Evolutionary conservation across 352 stramenopile species (phyloP).

Genomic region (Discostella stelligera): DNA sequence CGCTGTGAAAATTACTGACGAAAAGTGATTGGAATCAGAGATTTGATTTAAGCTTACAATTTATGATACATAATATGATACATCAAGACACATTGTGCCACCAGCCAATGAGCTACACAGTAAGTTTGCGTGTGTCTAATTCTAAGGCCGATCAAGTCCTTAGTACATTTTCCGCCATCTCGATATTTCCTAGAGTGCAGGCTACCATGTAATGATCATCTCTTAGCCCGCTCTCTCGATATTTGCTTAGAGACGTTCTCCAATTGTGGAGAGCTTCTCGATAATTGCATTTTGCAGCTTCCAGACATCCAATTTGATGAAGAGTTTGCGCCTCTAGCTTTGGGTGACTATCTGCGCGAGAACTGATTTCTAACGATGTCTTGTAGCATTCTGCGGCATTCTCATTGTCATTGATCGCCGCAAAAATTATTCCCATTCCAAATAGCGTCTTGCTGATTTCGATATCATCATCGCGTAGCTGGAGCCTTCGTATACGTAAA

Average conservation of each 20-base stretch:
- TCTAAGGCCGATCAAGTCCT: not conserved
- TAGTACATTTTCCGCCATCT: slow-evolving; percentile 63
- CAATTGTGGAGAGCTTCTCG: slow-evolving; percentile 57
- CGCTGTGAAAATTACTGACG: too few species aligned
- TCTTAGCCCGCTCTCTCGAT: slow-evolving; percentile 53
- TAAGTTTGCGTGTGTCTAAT: not conserved
- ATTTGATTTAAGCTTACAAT: too few species aligned
- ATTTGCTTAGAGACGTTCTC: slow-evolving; percentile 58
- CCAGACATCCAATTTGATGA: slow-evolving; percentile 66
- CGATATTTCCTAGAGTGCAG: slow-evolving; percentile 66
- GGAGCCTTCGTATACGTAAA: slow-evolving; percentile 53
- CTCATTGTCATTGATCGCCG: slow-evolving; percentile 43
- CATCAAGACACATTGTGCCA: too few species aligned
- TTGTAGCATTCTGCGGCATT: slow-evolving; percentile 59
- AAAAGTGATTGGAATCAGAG: too few species aligned
- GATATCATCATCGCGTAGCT: slow-evolving; percentile 48
- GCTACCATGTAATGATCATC: slow-evolving; percentile 67
- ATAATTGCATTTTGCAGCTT: slow-evolving; percentile 52
- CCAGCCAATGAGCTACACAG: not conserved
- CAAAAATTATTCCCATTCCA: slow-evolving; percentile 64
- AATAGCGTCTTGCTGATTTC: slow-evolving; percentile 63
- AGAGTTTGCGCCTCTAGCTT: slow-evolving; percentile 65
- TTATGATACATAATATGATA: too few species aligned
- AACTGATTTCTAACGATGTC: slow-evolving; percentile 47
- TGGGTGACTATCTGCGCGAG: slow-evolving; percentile 36